Evolutionary conservation across 257 asterid species (phyloP).

Genomic region (Solanum microdontum): DNA sequence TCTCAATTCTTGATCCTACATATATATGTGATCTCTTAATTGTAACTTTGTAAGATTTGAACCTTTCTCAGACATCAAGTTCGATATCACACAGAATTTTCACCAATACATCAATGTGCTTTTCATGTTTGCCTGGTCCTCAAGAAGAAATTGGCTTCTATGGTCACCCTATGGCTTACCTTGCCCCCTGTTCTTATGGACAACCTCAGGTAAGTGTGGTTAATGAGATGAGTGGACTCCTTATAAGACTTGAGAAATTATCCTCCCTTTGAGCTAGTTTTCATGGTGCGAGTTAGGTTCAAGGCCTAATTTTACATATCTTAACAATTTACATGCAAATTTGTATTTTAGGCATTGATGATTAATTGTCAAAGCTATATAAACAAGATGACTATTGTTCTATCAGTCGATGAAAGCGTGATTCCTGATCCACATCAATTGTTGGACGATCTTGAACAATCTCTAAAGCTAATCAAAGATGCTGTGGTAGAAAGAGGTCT

Average conservation of each 20-base stretch:
- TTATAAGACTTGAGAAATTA: too few species aligned
- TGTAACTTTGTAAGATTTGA: background rate
- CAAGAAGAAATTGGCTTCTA: conserved; percentile 21
- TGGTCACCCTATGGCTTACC: conserved; percentile 19
- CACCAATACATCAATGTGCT: conserved; percentile 15
- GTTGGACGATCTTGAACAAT: conserved; percentile 15
- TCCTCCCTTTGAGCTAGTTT: too few species aligned
- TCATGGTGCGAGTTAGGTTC: too few species aligned
- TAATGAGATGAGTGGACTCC: too few species aligned
- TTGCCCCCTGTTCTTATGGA: conserved; percentile 23
- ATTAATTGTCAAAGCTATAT: conserved; percentile 18
- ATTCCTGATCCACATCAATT: conserved; percentile 24
- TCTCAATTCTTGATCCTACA: background rate
- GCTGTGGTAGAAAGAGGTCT: conserved; percentile 1
- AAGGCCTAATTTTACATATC: background rate
- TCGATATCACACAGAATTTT: conserved; percentile 10
- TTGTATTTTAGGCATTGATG: conserved; percentile 14
- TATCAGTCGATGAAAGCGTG: conserved; percentile 23
- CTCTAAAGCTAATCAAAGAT: conserved; percentile 20
- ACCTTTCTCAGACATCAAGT: conserved; percentile 8
- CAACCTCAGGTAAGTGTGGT: conserved; percentile 21
- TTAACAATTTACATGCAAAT: too few species aligned
- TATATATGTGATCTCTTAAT: background rate
- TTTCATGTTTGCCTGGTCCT: conserved; percentile 27
- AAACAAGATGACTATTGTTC: conserved; percentile 15